Conservation (phyloP, 768 basidiomycete species). For the Candolleomyces efflorescens region DNA sequence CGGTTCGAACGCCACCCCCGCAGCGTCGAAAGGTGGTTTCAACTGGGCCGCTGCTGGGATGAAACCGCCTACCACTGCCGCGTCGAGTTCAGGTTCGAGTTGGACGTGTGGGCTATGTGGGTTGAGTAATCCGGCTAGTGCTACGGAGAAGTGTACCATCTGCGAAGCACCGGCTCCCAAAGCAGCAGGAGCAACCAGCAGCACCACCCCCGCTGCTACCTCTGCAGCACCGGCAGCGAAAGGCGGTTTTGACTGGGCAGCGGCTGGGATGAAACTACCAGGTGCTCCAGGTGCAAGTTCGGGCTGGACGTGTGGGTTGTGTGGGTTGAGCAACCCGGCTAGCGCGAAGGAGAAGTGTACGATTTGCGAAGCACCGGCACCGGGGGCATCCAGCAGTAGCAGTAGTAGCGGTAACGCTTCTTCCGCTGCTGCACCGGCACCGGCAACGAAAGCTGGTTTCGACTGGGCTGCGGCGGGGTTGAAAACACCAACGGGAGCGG, state of each 20-base stretch:
- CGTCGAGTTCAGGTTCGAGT: too few species aligned
- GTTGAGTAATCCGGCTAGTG: slow-evolving; percentile 43
- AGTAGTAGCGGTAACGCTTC: background rate
- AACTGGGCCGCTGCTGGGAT: slow-evolving; percentile 13
- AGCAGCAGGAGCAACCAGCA: background rate
- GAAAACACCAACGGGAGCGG: background rate
- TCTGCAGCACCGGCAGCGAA: slow-evolving; percentile 14
- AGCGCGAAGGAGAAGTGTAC: slow-evolving; percentile 42
- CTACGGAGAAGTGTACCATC: slow-evolving; percentile 43
- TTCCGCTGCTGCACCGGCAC: slow-evolving; percentile 11
- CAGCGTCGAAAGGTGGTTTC: slow-evolving; percentile 6
- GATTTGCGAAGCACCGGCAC: slow-evolving; percentile 45
- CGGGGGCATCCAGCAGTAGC: background rate
- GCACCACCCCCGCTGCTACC: slow-evolving; percentile 9
- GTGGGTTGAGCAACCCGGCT: slow-evolving; percentile 46
- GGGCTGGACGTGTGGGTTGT: slow-evolving; percentile 52
- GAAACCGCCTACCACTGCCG: background rate
- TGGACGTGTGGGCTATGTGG: slow-evolving; percentile 59
- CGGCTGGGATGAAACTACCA: slow-evolving; percentile 8
- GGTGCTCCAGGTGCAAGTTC: background rate
- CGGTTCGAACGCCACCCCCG: slow-evolving; percentile 36
- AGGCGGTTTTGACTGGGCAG: slow-evolving; percentile 15
- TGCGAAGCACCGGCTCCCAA: slow-evolving; percentile 36
- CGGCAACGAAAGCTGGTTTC: slow-evolving; percentile 16
- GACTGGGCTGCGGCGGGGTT: slow-evolving; percentile 11